phyloP scores from a whole-genome alignment of 768 basidiomycete genomes.

The Dictyophora rubrovolvata region DNA sequence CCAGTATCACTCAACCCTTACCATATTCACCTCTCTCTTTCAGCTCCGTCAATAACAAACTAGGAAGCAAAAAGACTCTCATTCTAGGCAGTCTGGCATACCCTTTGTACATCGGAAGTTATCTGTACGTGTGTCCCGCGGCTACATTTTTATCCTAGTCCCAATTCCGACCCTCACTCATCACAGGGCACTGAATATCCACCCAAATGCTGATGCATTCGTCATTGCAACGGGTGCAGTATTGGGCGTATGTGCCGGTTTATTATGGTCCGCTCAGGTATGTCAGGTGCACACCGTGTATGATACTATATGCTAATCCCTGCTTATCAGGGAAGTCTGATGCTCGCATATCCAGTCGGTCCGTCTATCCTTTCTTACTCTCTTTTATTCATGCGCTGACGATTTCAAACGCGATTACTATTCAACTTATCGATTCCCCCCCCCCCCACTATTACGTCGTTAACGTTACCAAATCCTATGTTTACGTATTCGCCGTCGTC shows the following conservation, averaged over 20 bases:
- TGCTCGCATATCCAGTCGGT: conserved; percentile 70
- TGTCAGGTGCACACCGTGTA: conserved; percentile 20
- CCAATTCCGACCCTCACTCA: not conserved
- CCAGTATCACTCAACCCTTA: not conserved
- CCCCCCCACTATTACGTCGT: not conserved
- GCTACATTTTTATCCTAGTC: not conserved
- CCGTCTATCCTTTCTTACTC: not conserved
- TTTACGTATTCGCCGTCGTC: not conserved
- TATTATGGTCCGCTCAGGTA: conserved; percentile 83
- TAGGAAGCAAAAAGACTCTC: conserved; percentile 69
- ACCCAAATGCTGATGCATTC: conserved; percentile 48
- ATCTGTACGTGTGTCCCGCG: conserved; percentile 39
- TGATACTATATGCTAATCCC: not conserved
- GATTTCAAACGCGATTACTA: no score
- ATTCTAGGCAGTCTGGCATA: conserved; percentile 69
- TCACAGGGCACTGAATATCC: conserved; percentile 57
- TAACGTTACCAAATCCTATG: not conserved
- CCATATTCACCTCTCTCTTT: not conserved
- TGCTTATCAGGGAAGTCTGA: conserved; percentile 27
- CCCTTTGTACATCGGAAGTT: conserved; percentile 63
- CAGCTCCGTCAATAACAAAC: conserved; percentile 70
- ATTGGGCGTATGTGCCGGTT: conserved; percentile 59
- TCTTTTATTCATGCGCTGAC: not conserved
- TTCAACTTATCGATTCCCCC: not conserved
- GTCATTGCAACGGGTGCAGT: conserved; percentile 63